A percentile compares a stretch with the other conserved stretches of the same genome.
Conservation (phyloP, 2,329 filamentous ascomycete species). For the Paecilomyces fulvus region DNA sequence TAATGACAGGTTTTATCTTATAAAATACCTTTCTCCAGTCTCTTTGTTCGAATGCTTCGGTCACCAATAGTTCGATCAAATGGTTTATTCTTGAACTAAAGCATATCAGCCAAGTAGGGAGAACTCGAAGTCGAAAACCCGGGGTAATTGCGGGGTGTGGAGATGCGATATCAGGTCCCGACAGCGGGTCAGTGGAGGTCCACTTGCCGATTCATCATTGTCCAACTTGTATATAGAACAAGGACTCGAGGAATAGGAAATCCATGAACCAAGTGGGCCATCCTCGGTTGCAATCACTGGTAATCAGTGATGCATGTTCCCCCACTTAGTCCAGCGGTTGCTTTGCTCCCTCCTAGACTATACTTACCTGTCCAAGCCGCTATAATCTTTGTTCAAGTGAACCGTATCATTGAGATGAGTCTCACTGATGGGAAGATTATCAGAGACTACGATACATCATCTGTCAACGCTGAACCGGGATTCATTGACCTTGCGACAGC, state of each 20-base stretch:
- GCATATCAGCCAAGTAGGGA: too few relatives aligned
- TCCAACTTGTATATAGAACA: neutral
- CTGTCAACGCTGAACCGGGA: constrained; percentile 43
- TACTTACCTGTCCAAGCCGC: too few relatives aligned
- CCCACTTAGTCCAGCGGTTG: too few relatives aligned
- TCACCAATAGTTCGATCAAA: too few relatives aligned
- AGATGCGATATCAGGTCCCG: neutral
- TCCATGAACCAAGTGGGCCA: too few relatives aligned
- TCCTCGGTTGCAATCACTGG: too few relatives aligned
- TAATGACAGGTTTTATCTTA: too few relatives aligned
- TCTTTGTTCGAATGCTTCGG: too few relatives aligned
- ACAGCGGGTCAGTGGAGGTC: neutral
- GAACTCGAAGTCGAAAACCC: neutral
- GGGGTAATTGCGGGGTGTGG: neutral
- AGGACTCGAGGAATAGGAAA: neutral
- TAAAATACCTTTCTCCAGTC: too few relatives aligned
- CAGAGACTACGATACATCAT: constrained; percentile 26
- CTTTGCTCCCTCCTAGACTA: too few relatives aligned
- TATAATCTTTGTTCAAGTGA: constrained; percentile 27
- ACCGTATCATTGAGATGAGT: constrained; percentile 51
- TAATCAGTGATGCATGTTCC: too few relatives aligned
- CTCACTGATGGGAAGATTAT: constrained; percentile 41
- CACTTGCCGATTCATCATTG: neutral
- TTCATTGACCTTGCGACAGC: constrained; percentile 47
- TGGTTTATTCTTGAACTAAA: too few relatives aligned